Evolutionary conservation across 306 rosid species (phyloP).

Genomic region (Cucumis cinereus): DNA sequence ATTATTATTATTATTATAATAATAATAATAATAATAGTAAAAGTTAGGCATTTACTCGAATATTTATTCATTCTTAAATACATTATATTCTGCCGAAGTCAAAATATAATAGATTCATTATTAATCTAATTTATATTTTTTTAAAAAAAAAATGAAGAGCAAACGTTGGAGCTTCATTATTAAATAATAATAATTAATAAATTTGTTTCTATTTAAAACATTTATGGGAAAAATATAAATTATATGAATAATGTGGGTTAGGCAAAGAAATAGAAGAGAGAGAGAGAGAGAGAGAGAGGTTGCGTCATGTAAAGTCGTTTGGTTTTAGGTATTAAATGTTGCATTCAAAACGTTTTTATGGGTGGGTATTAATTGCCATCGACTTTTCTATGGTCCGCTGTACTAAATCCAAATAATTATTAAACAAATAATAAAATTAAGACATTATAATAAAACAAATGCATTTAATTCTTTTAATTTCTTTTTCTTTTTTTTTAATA

Average conservation of each 20-base stretch:
- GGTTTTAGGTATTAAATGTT: slow-evolving; percentile 5
- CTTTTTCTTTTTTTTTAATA: too few species aligned
- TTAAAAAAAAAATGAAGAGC: background rate
- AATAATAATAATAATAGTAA: too few species aligned
- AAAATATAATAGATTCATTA: background rate
- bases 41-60: background rate
- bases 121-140: background rate
- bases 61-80: background rate
- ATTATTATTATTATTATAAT: too few species aligned
- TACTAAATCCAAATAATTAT: background rate
- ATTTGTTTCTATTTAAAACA: background rate
- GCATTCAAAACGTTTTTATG: slow-evolving; percentile 5
- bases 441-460: background rate
- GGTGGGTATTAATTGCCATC: slow-evolving; percentile 5
- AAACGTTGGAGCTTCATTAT: background rate
- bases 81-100: background rate
- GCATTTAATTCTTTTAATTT: background rate
- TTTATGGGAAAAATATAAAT: background rate
- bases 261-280: background rate
- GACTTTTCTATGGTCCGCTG: background rate
- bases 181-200: background rate
- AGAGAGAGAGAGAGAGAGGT: background rate
- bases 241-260: background rate
- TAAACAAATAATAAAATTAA: background rate
- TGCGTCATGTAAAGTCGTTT: background rate